Evolutionary conservation across 768 basidiomycete genomes (phyloP).

Genomic region (Lactarius trivialis): DNA sequence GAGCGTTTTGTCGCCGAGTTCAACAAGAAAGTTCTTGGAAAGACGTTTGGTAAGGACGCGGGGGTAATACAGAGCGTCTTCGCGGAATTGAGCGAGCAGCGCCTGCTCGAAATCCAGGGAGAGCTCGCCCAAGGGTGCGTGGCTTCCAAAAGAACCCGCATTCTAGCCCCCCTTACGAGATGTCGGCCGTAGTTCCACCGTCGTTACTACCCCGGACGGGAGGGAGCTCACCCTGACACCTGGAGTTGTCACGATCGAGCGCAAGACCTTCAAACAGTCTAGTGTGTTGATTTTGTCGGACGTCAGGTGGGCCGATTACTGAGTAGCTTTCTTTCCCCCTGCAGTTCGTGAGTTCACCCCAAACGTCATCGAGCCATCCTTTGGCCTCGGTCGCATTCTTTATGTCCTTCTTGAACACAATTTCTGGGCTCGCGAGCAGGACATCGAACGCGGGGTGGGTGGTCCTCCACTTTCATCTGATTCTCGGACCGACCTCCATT

Average conservation of each 20-base stretch:
- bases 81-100: constrained; percentile 57
- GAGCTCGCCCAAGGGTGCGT: constrained; percentile 71
- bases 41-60: constrained; percentile 84
- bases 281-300: constrained; percentile 40
- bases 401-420: constrained; percentile 92
- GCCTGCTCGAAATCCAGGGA: constrained; percentile 57
- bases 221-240: constrained; percentile 64
- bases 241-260: constrained; percentile 69
- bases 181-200: constrained; percentile 49
- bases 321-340: constrained; percentile 21
- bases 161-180: constrained; percentile 15
- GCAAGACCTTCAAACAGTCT: constrained; percentile 82
- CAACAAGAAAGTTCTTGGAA: constrained; percentile 85
- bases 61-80: constrained; percentile 57
- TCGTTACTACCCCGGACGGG: constrained; percentile 50
- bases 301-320: constrained; percentile 19
- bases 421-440: constrained; percentile 92
- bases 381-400: constrained; percentile 93
- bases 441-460: constrained; percentile 82
- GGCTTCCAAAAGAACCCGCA: constrained; percentile 9
- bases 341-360: constrained; percentile 92
- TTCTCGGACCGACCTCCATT: constrained; percentile 18
- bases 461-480: constrained; percentile 1
- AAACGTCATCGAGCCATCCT: constrained; percentile 98
- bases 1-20: constrained; percentile 75